Percentiles rank a stretch among this genome's conserved stretches.
Conservation (phyloP, 2,329 filamentous ascomycete genomes). For the Pestalotiopsis fici region DNA sequence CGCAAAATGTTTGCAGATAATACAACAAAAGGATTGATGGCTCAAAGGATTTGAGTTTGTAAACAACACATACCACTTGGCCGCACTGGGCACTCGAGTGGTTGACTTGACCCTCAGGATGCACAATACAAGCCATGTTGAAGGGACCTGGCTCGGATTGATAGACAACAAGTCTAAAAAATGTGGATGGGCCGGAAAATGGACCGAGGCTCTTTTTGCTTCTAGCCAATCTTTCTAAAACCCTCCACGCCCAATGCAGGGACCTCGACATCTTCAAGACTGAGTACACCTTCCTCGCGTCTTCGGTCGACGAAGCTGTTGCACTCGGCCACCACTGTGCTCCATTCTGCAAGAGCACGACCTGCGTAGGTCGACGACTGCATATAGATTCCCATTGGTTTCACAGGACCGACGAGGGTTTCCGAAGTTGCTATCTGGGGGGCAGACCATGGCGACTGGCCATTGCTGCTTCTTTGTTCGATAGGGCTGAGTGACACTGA, state of each 20-base stretch:
- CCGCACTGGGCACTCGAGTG: not conserved
- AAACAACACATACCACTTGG: not conserved
- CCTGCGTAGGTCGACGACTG: conserved; percentile 64
- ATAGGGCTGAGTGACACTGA: conserved; percentile 20
- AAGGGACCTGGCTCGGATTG: not conserved
- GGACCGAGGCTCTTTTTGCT: not conserved
- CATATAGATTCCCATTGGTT: conserved; percentile 46
- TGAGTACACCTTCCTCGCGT: conserved; percentile 70
- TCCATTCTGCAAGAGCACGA: conserved; percentile 78
- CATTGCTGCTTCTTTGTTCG: conserved; percentile 20
- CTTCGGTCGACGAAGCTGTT: conserved; percentile 80
- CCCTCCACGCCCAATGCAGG: conserved; percentile 66
- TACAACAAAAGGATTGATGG: not conserved
- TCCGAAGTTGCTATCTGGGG: conserved; percentile 26
- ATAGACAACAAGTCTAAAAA: not conserved
- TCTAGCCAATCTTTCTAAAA: conserved; percentile 42
- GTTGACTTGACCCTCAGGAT: not conserved
- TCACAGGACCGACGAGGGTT: conserved; percentile 41
- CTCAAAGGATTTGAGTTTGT: not conserved
- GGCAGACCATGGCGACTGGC: conserved; percentile 15
- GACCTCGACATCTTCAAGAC: conserved; percentile 69
- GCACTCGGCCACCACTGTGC: conserved; percentile 72
- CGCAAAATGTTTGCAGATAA: not conserved
- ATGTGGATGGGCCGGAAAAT: not conserved
- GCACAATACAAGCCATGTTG: not conserved